These are phyloP conservation scores for Peterozyma toletana DNA, from an alignment of 805 yeast species.

Conservation along the genomic window DNA sequence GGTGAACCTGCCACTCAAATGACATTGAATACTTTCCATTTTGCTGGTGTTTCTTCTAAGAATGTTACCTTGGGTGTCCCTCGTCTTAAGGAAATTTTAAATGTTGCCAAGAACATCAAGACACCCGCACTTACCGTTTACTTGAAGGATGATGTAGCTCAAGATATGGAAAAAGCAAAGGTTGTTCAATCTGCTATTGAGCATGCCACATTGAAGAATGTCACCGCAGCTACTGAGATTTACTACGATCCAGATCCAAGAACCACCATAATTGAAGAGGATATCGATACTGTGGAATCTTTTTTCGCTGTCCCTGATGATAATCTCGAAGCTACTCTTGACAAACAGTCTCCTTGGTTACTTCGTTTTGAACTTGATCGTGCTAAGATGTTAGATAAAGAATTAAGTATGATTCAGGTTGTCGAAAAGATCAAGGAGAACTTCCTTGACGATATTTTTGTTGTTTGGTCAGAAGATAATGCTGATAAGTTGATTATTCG, in stretches of 20 bases:
- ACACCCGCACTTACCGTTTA: conserved; percentile 99
- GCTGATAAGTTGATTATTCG: conserved; percentile 95
- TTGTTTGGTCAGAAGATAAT: conserved; percentile 98
- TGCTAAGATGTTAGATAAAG: conserved; percentile 98
- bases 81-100: conserved; percentile 94
- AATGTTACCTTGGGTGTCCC: conserved; percentile 97
- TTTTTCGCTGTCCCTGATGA: conserved; percentile 98
- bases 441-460: conserved; percentile 91
- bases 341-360: conserved; percentile 97
- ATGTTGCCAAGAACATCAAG: conserved; percentile 96
- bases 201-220: conserved; percentile 90
- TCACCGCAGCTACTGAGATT: conserved; percentile 95
- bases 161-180: conserved; percentile 91
- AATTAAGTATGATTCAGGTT: conserved; percentile 95
- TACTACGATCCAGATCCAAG: conserved; percentile 98
- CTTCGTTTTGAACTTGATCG: conserved; percentile 95
- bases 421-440: conserved; percentile 91
- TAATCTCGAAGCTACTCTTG: conserved; percentile 87
- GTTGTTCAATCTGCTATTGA: conserved; percentile 94
- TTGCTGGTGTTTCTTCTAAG: conserved; percentile 96
- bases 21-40: conserved; percentile 96
- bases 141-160: conserved; percentile 69
- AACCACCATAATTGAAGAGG: conserved; percentile 93
- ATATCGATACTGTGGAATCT: conserved; percentile 93
- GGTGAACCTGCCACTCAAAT: conserved; percentile 99